Evolutionary conservation across 768 basidiomycete genomes (phyloP), one percentile per base, ranked within the genome.

Genomic region (Solioccasus polychromus): DNA sequence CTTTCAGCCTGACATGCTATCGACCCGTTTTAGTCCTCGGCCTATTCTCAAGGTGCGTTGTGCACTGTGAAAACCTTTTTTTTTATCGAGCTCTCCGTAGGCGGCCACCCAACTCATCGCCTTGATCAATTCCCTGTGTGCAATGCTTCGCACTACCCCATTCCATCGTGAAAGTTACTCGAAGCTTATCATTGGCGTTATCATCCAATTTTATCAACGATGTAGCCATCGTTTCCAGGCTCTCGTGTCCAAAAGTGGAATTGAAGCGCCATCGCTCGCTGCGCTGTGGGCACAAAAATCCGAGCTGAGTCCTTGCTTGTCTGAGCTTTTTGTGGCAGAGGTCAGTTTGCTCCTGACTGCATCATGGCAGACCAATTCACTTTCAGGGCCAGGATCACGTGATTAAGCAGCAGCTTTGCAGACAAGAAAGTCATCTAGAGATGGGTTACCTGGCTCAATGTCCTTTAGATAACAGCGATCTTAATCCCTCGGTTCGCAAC

Each of bases 121-220:
- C 1, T 69, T 98, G 35, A 86, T 95, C 58, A 94, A 94, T 57
- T 94, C 90, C 1, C 71, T 98, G 5, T 95, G 92, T 57, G 76
- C 81, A 8, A 95, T 97, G 92, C 79, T 96, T 17, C 78, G 83
- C 45, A 85, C 82, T 5, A 92, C 90, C 15, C 93, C 94, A 0
- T 98, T 98, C 69, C 95, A 97, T 60, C 78, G 85, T 49, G 95
- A 98, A 66, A 93, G 85, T 61, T 96, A 97, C 62, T 85, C 91
- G 15, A 80, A 92, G n/a, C 73, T 98, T 24, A 94, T 98, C 46
- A 78, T 98, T 25, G 85, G 88, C 14, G 87, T 98, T 43, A 87
- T 97, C 46, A 92, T 95, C 31, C 93, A 96, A 64, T 96, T 95
- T 61, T 96, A 97, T 58, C 92, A 96, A 61, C 81, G 88, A 22